Conservation (phyloP, 768 basidiomycete species). For the Kwoniella dejecticola region DNA sequence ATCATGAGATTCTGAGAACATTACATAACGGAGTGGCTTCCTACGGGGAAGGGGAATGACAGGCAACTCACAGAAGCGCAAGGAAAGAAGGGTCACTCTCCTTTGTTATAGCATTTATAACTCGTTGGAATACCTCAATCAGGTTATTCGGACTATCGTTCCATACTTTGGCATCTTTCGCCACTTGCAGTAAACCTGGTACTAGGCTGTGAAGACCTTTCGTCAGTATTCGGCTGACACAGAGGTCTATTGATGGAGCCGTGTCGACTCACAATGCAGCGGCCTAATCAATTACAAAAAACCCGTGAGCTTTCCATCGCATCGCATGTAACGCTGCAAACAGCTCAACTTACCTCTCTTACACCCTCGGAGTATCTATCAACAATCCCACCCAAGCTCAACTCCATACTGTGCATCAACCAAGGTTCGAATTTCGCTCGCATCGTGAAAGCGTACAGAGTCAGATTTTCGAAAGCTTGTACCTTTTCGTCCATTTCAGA, state of each 20-base stretch:
- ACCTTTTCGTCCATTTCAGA: constrained; percentile 40
- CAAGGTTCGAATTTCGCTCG: constrained; percentile 31
- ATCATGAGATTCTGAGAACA: too few species aligned
- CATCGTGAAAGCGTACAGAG: constrained; percentile 33
- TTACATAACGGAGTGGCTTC: too few species aligned
- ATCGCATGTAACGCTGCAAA: not conserved
- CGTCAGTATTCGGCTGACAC: not conserved
- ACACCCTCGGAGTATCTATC: constrained; percentile 27
- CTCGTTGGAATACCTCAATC: constrained; percentile 23
- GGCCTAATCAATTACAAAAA: not conserved
- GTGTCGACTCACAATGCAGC: constrained; percentile 23
- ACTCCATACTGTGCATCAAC: constrained; percentile 22
- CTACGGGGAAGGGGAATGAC: too few species aligned
- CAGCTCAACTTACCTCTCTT: constrained; percentile 27
- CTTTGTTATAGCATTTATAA: constrained; percentile 29
- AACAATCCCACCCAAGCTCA: constrained; percentile 31
- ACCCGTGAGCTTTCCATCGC: not conserved
- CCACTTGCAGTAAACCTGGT: constrained; percentile 38
- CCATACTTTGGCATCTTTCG: constrained; percentile 29
- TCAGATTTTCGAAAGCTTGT: constrained; percentile 37
- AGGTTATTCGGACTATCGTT: constrained; percentile 14
- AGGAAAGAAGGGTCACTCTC: constrained; percentile 30
- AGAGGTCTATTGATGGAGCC: too few species aligned
- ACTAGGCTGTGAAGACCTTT: constrained; percentile 17
- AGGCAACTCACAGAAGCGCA: constrained; percentile 30